A percentile compares a stretch with the other conserved stretches of the same genome.
Evolutionary conservation across 805 yeast genomes (phyloP).

Genomic region (Komagataella ulmi): DNA sequence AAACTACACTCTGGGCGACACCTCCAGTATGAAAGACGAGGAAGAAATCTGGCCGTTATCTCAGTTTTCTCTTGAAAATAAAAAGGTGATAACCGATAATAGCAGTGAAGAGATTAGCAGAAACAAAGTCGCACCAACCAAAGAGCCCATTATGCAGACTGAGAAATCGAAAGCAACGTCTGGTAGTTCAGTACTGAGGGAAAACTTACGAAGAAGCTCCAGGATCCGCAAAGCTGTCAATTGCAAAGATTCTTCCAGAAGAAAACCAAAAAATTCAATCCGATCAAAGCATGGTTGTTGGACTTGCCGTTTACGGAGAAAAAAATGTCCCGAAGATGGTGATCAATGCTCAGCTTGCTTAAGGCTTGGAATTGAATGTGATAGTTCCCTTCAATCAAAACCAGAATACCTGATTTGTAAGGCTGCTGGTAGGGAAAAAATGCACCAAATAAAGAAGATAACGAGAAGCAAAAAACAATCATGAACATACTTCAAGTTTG

Average conservation of each 20-base stretch:
- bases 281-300: slow-evolving; percentile 57
- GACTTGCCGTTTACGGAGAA: slow-evolving; percentile 66
- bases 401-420: slow-evolving; percentile 43
- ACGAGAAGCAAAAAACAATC: slow-evolving; percentile 25
- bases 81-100: background rate
- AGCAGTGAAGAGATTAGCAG: background rate
- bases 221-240: background rate
- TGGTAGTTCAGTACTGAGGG: background rate
- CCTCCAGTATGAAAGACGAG: background rate
- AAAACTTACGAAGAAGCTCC: background rate
- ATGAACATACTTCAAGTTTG: background rate
- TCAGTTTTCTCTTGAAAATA: background rate
- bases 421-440: slow-evolving; percentile 25
- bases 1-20: background rate
- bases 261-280: background rate
- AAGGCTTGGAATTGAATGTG: slow-evolving; percentile 43
- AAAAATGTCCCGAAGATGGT: slow-evolving; percentile 55
- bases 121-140: background rate
- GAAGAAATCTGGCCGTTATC: background rate
- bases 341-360: slow-evolving; percentile 50
- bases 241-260: slow-evolving; percentile 1
- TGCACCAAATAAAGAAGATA: slow-evolving; percentile 33
- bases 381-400: slow-evolving; percentile 32
- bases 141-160: background rate
- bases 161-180: background rate